These are phyloP conservation scores for Macrotyloma uniflorum DNA, from an alignment of 306 rosid species.

Conservation along the genomic window DNA sequence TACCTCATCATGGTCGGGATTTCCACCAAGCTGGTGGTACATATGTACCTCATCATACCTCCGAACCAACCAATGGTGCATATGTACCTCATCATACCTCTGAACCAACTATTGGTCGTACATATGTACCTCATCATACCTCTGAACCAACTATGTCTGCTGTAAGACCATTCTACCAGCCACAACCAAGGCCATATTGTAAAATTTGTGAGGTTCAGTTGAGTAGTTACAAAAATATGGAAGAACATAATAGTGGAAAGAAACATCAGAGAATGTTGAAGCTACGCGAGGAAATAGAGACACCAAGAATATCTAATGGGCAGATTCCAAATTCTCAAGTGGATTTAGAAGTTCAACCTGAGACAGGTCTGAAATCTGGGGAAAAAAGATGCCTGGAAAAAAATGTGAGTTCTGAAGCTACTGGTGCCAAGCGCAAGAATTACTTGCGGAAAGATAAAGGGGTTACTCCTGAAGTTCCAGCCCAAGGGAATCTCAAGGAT, in stretches of 20 bases:
- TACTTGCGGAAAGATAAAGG: not conserved
- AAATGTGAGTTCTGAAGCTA: not conserved
- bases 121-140: conserved; percentile 4
- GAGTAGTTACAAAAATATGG: not conserved
- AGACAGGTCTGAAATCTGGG: not conserved
- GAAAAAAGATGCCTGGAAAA: not conserved
- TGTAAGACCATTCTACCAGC: not conserved
- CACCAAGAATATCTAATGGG: not conserved
- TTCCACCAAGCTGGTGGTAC: no score
- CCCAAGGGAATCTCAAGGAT: no score
- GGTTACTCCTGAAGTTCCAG: not conserved
- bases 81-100: conserved; percentile 3
- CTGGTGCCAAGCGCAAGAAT: not conserved
- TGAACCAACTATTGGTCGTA: not conserved
- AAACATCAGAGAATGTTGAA: not conserved
- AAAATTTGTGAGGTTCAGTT: conserved; percentile 18
- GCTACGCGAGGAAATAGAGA: not conserved
- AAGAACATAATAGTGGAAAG: conserved; percentile 18
- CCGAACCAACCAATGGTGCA: not conserved
- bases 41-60: not conserved
- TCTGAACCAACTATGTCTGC: not conserved
- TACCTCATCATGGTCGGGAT: no score
- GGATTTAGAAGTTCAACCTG: not conserved
- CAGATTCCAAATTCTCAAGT: not conserved
- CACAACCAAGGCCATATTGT: conserved; percentile 12